Base-by-base conservation (phyloP, 805 yeast genomes). In the Candida boleticola region DNA sequence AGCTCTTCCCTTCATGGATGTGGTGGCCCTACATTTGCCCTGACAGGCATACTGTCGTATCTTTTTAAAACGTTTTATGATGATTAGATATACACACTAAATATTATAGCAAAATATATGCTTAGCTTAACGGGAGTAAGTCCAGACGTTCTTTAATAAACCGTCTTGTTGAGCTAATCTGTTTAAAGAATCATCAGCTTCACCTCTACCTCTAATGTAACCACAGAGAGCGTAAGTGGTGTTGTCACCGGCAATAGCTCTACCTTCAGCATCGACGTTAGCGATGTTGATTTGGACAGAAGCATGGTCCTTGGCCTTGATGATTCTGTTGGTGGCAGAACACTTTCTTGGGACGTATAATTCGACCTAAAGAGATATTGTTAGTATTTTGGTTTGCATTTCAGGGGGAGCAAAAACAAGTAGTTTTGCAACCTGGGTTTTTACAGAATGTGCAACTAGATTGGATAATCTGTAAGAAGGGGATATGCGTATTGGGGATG, bases 281-380 rank as follows among this genome's bases (percentile, higher is more conserved):
- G 96, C 98, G 64, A 93, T 82, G 92, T 87, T 92, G 80, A 93
- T 86, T 80, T 93, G 99, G 64, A 93, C 97, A 55, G 98, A 87
- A 62, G 97, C 93, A 78, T 93, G 99, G 80, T 93, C 99, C 83
- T 93, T 90, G 68, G 99, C 90, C 83, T 89, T 89, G 85, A 93
- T 90, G 80, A 93, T 89, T 83, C 97, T 89, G 96, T 89, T 90
- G 79, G 99, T 89, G 71, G 99, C 99, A 79, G 99, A 93, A 84
- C 99, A 93, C 83, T 93, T 93, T 85, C 99, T 89, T 82, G 99
- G 99, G 77, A 92, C 95, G 95, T 93, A 93, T 79, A 93, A 89
- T 85, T 93, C 99, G 77, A 93, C 97, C 97, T 88, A 61, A 40
- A 46, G 18, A n/a, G 23, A 33, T 29, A 10, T 27, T 48, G 68